Base-by-base conservation (phyloP, 345 rosid genomes). In the Chamaenerion angustifolium region DNA sequence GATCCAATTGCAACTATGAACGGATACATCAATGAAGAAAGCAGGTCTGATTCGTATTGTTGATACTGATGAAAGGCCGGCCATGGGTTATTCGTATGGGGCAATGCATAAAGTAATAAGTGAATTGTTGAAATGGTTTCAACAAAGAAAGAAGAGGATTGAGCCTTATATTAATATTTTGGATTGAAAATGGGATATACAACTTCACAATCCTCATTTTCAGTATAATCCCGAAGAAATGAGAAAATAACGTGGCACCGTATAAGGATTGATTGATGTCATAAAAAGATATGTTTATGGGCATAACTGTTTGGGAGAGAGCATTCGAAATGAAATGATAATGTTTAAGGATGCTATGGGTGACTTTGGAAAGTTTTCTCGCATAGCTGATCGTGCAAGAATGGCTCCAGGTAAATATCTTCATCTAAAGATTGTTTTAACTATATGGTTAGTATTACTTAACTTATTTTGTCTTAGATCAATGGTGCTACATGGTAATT, bases 301-400 rank as follows among this genome's bases (percentile, higher is more conserved):
- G 10, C 12, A 46, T 6, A 43, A 11, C 12, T 40, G 5, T 42
- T 42, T 21, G 19, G 48, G 8, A 13, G 19, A 13, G 57, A 42
- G 57, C 57, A 54, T 11, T 37, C 16, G 19, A 42, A 31, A 18
- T 23, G 16, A 1, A 54, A 54, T 54, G 57, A 41, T 42, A 11
- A 7, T 4, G 56, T 52, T 40, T 52, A 37, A n/a, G n/a, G n/a
- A n/a, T n/a, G n/a, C n/a, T n/a, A n/a, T n/a, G n/a, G n/a, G n/a
- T n/a, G n/a, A n/a, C n/a, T n/a, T n/a, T n/a, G n/a, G n/a, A n/a
- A n/a, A n/a, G n/a, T n/a, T n/a, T n/a, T n/a, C n/a, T n/a, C n/a
- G n/a, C n/a, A n/a, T n/a, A n/a, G n/a, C n/a, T n/a, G n/a, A n/a
- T n/a, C n/a, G n/a, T n/a, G n/a, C n/a, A n/a, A n/a, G n/a, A n/a